A percentile compares a stretch with the other conserved stretches of the same genome.
Evolutionary conservation across 768 basidiomycete genomes (phyloP).

Genomic region (Russula ochroleuca): DNA sequence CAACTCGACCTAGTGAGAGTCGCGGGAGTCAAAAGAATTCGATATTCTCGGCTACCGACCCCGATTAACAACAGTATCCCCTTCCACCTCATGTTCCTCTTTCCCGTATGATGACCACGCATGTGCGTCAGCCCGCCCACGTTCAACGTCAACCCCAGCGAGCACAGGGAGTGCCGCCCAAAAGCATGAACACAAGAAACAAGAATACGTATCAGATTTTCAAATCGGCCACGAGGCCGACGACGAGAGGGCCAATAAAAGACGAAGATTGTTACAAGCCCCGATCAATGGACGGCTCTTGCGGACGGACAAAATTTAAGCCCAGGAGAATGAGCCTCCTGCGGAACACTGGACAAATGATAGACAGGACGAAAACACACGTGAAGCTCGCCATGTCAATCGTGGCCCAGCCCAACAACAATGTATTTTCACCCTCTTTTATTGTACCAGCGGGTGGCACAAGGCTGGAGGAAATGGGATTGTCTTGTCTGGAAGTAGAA

Average conservation of each 20-base stretch:
- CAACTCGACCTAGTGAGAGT: neutral
- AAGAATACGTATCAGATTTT: constrained; percentile 91
- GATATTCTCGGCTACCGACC: neutral
- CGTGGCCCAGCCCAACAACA: no score
- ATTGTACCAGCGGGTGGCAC: no score
- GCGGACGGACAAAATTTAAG: neutral
- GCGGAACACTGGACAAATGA: no score
- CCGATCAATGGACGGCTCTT: constrained; percentile 7
- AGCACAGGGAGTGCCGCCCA: constrained; percentile 78
- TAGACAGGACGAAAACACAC: no score
- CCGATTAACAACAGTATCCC: no score
- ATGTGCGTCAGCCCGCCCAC: constrained; percentile 53
- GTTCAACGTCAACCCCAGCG: constrained; percentile 59
- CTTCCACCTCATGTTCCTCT: neutral
- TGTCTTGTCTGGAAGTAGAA: no score
- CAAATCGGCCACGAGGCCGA: constrained; percentile 80
- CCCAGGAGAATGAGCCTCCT: no score
- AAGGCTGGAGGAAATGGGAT: no score
- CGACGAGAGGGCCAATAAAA: constrained; percentile 86
- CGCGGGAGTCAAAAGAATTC: neutral
- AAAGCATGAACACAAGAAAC: constrained; percentile 76
- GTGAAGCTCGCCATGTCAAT: no score
- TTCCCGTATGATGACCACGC: constrained; percentile 26
- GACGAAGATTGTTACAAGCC: constrained; percentile 63
- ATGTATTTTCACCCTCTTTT: no score